Conservation (phyloP, 768 basidiomycete genomes). For the Tylopilus balloui region DNA sequence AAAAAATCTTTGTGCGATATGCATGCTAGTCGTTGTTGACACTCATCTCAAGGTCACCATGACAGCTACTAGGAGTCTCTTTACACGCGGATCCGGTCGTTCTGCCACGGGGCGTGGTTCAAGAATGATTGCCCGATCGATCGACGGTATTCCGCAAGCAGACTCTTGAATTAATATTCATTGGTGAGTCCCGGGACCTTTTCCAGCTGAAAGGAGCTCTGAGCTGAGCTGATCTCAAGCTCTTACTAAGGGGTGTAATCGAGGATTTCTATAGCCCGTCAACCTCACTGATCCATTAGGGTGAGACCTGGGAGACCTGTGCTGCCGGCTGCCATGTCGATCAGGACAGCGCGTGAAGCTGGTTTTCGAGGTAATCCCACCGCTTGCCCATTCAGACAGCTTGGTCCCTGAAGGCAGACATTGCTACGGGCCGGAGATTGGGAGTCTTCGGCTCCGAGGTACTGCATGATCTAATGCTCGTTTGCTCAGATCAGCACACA, state of each 20-base stretch:
- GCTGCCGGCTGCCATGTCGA: too few species aligned
- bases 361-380: too few species aligned
- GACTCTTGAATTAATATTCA: not conserved
- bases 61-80: not conserved
- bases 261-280: not conserved
- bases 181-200: not conserved
- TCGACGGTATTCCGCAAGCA: not conserved
- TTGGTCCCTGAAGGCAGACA: too few species aligned
- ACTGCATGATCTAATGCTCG: not conserved
- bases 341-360: too few species aligned
- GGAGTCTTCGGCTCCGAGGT: not conserved
- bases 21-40: not conserved
- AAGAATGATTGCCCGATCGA: not conserved
- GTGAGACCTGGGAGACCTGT: too few species aligned
- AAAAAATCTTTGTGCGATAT: not conserved
- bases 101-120: not conserved
- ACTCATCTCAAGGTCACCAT: not conserved
- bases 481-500: constrained; percentile 7
- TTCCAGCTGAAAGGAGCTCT: not conserved
- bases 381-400: too few species aligned
- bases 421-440: not conserved
- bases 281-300: not conserved
- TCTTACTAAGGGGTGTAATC: not conserved
- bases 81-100: not conserved
- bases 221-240: not conserved